A percentile compares a stretch with the other conserved stretches of the same genome.
Evolutionary conservation across 495 filamentous ascomycete genomes (phyloP).

Genomic region (Neurospora tetrasperma): DNA sequence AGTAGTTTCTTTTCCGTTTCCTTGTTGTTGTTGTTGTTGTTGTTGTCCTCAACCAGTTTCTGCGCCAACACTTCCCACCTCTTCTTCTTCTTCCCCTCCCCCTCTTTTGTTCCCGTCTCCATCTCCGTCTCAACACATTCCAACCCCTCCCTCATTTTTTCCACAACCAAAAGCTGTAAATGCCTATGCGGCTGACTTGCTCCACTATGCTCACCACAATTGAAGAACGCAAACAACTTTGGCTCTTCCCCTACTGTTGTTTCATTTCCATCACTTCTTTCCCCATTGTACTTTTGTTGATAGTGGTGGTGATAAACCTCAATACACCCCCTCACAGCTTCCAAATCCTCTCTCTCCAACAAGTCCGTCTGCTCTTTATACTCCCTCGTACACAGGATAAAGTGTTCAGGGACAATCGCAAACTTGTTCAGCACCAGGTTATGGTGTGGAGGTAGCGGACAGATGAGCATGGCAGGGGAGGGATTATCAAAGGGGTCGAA

Average conservation of each 20-base stretch:
- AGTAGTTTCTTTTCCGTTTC: constrained; percentile 22
- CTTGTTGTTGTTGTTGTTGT: too few species aligned
- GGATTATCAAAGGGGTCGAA: constrained; percentile 64
- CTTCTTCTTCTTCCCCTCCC: background rate
- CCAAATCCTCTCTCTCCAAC: constrained; percentile 56
- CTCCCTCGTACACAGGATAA: constrained; percentile 60
- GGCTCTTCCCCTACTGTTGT: background rate
- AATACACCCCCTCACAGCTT: constrained; percentile 54
- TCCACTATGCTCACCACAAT: constrained; percentile 65
- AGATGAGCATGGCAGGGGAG: constrained; percentile 50
- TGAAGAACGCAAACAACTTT: constrained; percentile 70
- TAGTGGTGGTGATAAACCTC: constrained; percentile 39
- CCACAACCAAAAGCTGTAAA: constrained; percentile 65
- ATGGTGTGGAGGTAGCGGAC: constrained; percentile 47
- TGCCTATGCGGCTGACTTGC: constrained; percentile 74
- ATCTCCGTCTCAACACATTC: background rate
- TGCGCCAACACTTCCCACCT: constrained; percentile 48
- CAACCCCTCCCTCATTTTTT: constrained; percentile 50
- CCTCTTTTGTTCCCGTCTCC: constrained; percentile 1
- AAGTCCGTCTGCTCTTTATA: constrained; percentile 61
- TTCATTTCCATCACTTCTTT: too few species aligned
- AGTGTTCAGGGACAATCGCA: constrained; percentile 68
- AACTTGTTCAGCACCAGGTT: constrained; percentile 72
- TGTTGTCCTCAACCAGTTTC: constrained; percentile 12
- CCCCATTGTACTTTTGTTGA: too few species aligned